Evolutionary conservation across 2,329 filamentous ascomycete genomes (phyloP), one percentile per base, ranked within the genome.

Genomic region (Elsinoe arachidis): DNA sequence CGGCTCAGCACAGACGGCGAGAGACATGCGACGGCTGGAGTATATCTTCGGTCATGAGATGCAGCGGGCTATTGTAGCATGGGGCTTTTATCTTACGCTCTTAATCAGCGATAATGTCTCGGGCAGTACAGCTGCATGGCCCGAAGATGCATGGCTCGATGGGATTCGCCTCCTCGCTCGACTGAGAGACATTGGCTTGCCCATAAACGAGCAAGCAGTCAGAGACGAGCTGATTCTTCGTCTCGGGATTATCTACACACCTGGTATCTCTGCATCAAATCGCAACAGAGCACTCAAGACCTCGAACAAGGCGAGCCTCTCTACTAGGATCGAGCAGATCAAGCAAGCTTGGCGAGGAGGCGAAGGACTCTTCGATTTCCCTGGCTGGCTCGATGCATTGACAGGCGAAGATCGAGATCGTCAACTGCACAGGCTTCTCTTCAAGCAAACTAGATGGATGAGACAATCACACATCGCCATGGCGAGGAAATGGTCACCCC

Each of bases 221-320:
- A 62, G 62, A 14, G 57, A 61, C 33, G 67, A 66, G 4, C 54
- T 70, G 17, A 58, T 56, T 14, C 41, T 56, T 14, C 65, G 66
- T n/a, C 62, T 73, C 38, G 69, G 67, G 66, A 67, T 64, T 14
- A 58, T 71, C 1, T 73, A 69, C 41, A 69, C 69, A 3, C 69
- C 70, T 11, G 66, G 61, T 7, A 43, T 44, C 21, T 62, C 59
- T 5, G 17, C 11, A 15, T n/a, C 15, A 2, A 53, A 53, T 17
- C 19, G 33, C 33, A 38, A 38, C 19, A 34, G 49, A 39, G 49
- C 49, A 26, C 49, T 53, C n/a, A 53, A 53, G 19, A 26, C 33
- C 19, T 21, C n/a, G 12, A 39, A 38, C 17, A 37, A 39, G 14
- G 9, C n/a, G 34, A 35, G n/a, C 2, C 41, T 56, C 7, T 15